Percentiles rank a stretch among this genome's conserved stretches.
phyloP scores from a whole-genome alignment of 805 yeast species.

The Cyberlindnera americana region DNA sequence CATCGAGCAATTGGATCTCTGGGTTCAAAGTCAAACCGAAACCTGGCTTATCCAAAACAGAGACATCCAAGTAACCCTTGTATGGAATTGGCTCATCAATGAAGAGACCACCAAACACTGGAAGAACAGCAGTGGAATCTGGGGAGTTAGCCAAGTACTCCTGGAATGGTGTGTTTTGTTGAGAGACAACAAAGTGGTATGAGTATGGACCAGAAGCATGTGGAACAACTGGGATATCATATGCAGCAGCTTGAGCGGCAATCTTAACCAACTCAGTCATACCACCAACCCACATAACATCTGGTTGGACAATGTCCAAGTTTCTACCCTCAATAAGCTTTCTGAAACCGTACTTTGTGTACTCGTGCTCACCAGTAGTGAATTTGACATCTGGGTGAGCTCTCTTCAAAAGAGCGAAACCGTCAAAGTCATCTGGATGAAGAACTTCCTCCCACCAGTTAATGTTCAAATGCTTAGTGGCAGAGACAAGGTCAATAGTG shows the following conservation, averaged over 20 bases:
- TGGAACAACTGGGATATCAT: slow-evolving; percentile 51
- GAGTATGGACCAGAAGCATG: slow-evolving; percentile 54
- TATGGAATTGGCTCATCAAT: slow-evolving; percentile 45
- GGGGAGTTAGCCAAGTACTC: slow-evolving; percentile 50
- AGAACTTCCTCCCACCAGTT: slow-evolving; percentile 52
- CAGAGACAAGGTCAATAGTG: slow-evolving; percentile 41
- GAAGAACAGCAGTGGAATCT: slow-evolving; percentile 40
- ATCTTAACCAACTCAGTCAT: slow-evolving; percentile 44
- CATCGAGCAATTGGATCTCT: slow-evolving; percentile 37
- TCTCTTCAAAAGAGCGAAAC: slow-evolving; percentile 41
- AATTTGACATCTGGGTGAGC: slow-evolving; percentile 46
- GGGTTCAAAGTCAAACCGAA: slow-evolving; percentile 48
- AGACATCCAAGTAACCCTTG: slow-evolving; percentile 39
- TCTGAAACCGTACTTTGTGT: slow-evolving; percentile 48
- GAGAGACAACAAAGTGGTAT: slow-evolving; percentile 47
- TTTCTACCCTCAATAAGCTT: slow-evolving; percentile 47
- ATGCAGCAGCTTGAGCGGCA: slow-evolving; percentile 48
- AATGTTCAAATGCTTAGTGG: slow-evolving; percentile 42
- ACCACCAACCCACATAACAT: slow-evolving; percentile 54
- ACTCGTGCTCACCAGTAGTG: slow-evolving; percentile 53
- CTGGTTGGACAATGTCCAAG: slow-evolving; percentile 47
- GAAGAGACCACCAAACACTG: slow-evolving; percentile 46
- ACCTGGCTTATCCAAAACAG: slow-evolving; percentile 44
- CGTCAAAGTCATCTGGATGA: slow-evolving; percentile 50
- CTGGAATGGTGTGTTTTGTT: slow-evolving; percentile 49